Conservation (phyloP, 352 stramenopile species). For the Globisporangium emineosum region DNA sequence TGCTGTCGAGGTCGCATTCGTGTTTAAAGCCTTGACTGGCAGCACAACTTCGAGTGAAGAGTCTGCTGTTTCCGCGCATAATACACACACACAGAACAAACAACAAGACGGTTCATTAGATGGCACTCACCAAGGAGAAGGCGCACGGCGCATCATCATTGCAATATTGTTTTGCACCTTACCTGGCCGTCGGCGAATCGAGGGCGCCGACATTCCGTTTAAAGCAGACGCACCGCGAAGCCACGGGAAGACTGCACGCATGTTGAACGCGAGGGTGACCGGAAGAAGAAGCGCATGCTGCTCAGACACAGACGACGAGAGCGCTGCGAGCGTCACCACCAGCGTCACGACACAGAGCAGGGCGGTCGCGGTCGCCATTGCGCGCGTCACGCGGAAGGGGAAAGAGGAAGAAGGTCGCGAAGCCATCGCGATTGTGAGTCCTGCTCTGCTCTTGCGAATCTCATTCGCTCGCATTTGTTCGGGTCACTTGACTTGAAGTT, state of each 20-base stretch:
- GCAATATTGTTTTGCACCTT: neutral
- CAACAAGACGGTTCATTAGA: neutral
- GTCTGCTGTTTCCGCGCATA: neutral
- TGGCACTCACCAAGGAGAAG: neutral
- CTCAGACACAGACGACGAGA: neutral
- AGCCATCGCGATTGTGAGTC: neutral
- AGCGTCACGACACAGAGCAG: neutral
- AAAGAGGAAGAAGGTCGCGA: neutral
- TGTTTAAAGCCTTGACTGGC: neutral
- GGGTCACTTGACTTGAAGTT: too few relatives aligned
- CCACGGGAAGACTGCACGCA: neutral
- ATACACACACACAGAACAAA: neutral
- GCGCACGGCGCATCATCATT: neutral
- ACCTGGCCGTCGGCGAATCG: neutral
- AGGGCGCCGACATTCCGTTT: neutral
- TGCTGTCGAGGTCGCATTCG: neutral
- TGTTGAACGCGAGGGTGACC: constrained; percentile 1
- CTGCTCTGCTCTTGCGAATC: neutral
- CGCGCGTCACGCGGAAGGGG: neutral
- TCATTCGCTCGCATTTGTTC: too few relatives aligned
- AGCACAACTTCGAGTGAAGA: neutral
- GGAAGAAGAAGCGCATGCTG: neutral
- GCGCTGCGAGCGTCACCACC: neutral
- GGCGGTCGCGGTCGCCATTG: neutral
- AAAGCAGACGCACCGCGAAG: neutral